Base-by-base conservation (phyloP, 1,284 basidiomycete species). In the Neotropicomus parvogracilis region DNA sequence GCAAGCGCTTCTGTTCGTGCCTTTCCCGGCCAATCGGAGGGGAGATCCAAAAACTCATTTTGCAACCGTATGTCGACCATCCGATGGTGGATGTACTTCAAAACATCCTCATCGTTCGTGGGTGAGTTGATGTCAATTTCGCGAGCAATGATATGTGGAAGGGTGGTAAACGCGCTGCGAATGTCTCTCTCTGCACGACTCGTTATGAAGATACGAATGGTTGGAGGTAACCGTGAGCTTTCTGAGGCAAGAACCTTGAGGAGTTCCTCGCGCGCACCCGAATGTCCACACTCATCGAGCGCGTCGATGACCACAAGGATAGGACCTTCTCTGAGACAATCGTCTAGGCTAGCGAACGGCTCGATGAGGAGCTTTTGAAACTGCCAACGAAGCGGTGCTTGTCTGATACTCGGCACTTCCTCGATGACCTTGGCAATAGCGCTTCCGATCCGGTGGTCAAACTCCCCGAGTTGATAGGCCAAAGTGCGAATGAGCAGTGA, bases 301-400 rank as follows among this genome's bases (percentile, higher is more conserved):
- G 67, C 67, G 26, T 67, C 67, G 39, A 67, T 63, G 16, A 70
- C 43, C 7, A 70, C 33, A 20, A 67, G 43, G 17, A 69, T 53
- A 6, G 66, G 66, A 0, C 63, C 65, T 31, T 67, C 60, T 11
- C 48, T 45, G 27, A 54, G 52, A 33, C 40, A 47, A 36, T 65
- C 52, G 3, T 40, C 11, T 4, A 56, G 20, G 9, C 35, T 40
- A 20, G 49, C 29, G 9, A 66, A 49, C 0, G 65, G 56, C n/a
- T 66, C 54, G 14, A 68, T 41, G 12, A 70, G 52, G 3, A 68
- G 52, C 34, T 66, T 66, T 35, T 65, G 56, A 45, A 68, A 67
- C 35, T 68, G 66, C 26, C 46, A 55, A 24, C 54, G 65, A 32
- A 67, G 51, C 1, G 63, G 54, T 7, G 63, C 63, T 41, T 68